A percentile compares a stretch with the other conserved stretches of the same genome.
Conservation (phyloP, 345 rosid genomes). For the Linum trigynum region DNA sequence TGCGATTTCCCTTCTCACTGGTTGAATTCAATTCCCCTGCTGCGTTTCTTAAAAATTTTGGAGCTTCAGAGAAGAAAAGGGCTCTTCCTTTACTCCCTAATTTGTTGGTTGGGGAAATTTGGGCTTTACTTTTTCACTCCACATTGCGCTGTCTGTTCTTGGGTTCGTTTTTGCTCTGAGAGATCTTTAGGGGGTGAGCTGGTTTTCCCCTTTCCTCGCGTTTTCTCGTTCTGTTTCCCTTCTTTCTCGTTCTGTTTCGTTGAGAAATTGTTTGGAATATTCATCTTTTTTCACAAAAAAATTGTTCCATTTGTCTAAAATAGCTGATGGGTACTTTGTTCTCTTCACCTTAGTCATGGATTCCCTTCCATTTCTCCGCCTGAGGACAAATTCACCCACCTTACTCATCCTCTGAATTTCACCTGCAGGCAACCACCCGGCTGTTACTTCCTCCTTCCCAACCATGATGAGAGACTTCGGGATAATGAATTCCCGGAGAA, state of each 20-base stretch:
- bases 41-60: neutral
- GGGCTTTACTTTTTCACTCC: no score
- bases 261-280: neutral
- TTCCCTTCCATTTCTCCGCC: neutral
- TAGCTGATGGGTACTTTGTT: neutral
- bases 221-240: neutral
- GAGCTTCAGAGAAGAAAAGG: no score
- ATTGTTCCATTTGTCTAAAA: neutral
- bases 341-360: neutral
- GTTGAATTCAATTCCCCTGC: neutral
- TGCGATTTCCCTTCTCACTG: neutral
- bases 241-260: neutral
- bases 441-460: neutral
- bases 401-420: neutral
- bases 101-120: no score
- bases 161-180: neutral
- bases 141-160: no score
- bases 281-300: neutral
- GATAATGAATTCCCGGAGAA: conserved; percentile 12
- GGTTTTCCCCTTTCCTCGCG: neutral
- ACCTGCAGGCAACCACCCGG: neutral
- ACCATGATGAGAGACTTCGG: conserved; percentile 22
- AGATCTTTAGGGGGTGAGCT: neutral
- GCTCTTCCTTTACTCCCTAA: no score
- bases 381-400: neutral